Base-by-base conservation (phyloP, 768 basidiomycete species). In the Psilocybe sp. region DNA sequence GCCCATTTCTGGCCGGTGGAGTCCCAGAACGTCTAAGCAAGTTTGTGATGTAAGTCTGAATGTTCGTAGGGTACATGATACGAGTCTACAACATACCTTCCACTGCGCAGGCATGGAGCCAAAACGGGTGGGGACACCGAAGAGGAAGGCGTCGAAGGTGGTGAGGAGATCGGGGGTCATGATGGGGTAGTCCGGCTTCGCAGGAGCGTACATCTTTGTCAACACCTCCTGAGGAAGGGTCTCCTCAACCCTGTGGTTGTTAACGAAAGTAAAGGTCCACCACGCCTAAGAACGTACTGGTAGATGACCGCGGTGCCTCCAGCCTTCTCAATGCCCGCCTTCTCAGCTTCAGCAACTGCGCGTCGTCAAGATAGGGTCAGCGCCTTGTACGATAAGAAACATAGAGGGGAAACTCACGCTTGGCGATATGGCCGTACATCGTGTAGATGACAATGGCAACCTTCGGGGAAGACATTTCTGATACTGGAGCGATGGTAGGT, bases 31-130 rank as follows among this genome's bases (percentile, higher is more conserved):
- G 79, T 62, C 85, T 87, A 47, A n/a, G 44, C 18, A 38, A 37
- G 32, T 38, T 11, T 20, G 46, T 10, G 31, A 12, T 19, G 19
- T 39, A 13, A 5, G 43, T 11, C 28, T 38, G 12, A 19, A 10
- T 8, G 1, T 32, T 19, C 15, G 19, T 15, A 41, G 31, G n/a
- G 28, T 5, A 38, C 15, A n/a, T 10, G 32, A 5, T 46, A 6
- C 8, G 42, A n/a, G 4, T 10, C 32, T 43, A 34, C 14, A 18
- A 12, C 63, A 2, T 46, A 81, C 85, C 81, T 87, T 88, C 84
- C 83, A 89, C 60, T 94, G 92, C 1, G 74, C 87, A 23, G 91
- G 80, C 65, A 89, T 83, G 60, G 80, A 84, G 40, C 92, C 92
- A 67, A 80, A 95, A 61, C 92, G 86, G 38, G 87, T 88, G 47